Base-by-base conservation (phyloP, 1,284 basidiomycete species). In the Trichosporon coremiiforme region DNA sequence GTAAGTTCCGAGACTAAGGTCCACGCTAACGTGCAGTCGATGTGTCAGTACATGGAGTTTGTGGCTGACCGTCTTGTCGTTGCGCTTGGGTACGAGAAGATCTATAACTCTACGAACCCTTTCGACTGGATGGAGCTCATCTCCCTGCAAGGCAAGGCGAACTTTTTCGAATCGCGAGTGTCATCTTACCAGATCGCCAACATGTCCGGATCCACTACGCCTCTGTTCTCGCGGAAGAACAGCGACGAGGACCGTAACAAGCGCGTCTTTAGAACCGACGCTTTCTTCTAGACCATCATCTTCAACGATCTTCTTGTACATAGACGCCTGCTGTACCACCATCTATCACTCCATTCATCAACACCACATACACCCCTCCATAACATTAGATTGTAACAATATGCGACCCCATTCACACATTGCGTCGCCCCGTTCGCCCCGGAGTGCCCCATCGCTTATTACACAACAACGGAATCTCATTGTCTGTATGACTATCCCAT, bases 41-140 rank as follows among this genome's bases (percentile, higher is more conserved):
- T 95, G 93, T 87, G 90, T 78, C 93, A 93, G 77, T 98, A 97
- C 85, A 97, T 98, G 75, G 92, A 96, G 81, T 98, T 95, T 75
- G 94, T 97, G 38, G 95, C 95, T 17, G 95, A 98, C 79, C 74
- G 95, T 65, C 87, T 98, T 1, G 87, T 95, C 31, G 88, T 91
- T 2, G 87, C 91, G 1, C 85, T 96, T n/a, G 93, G 93, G 31
- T 92, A 90, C 74, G 85, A 88, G 20, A 94, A 93, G 82, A 80
- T 89, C 68, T 97, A 93, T 84, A 85, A 89, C 73, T 85, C 86
- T 0, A 85, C 86, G 5, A 94, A 94, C 75, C 92, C 92, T 8
- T 87, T 87, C 76, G 83, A 87, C 79, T 93, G 93, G 81, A 95
- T 95, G 94, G 93, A 95, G 74, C 90, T 94, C 87, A 96, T 95